Conservation (phyloP, 1,284 basidiomycete species). For the Taiwanofungus camphoratus region DNA sequence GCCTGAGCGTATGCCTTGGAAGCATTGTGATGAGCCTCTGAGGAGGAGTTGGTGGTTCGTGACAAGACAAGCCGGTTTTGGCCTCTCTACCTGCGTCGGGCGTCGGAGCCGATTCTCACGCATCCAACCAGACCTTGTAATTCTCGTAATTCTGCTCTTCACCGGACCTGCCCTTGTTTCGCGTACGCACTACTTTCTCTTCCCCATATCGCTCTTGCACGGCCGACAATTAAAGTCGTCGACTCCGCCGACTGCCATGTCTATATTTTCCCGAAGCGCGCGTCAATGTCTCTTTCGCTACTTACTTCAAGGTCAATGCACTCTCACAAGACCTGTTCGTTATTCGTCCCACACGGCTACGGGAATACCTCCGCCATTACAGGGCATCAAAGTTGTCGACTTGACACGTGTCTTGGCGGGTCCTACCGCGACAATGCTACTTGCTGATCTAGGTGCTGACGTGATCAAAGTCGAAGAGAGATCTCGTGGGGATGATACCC, state of each 20-base stretch:
- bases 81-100: slow-evolving; percentile 2
- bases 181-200: too few relatives aligned
- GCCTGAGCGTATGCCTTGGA: slow-evolving; percentile 10
- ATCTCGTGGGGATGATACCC: slow-evolving; percentile 84
- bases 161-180: too few relatives aligned
- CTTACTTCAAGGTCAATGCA: too few relatives aligned
- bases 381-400: slow-evolving; percentile 51
- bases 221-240: too few relatives aligned
- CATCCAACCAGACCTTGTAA: too few relatives aligned
- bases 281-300: too few relatives aligned
- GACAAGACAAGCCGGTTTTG: slow-evolving; percentile 2
- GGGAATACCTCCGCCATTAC: slow-evolving; percentile 61
- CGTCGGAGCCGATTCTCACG: slow-evolving; percentile 4
- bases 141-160: too few relatives aligned
- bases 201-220: too few relatives aligned
- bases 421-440: slow-evolving; percentile 81
- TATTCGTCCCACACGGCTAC: neutral
- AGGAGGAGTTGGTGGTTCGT: slow-evolving; percentile 3
- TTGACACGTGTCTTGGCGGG: slow-evolving; percentile 56
- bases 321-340: too few relatives aligned
- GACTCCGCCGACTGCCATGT: too few relatives aligned
- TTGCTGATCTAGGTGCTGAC: slow-evolving; percentile 86
- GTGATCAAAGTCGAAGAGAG: slow-evolving; percentile 89
- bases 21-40: too few relatives aligned
- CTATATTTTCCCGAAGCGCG: too few relatives aligned